These are phyloP conservation scores for Laetiporus sulphureus DNA, from an alignment of 1,284 basidiomycete genomes.

Conservation along the genomic window DNA sequence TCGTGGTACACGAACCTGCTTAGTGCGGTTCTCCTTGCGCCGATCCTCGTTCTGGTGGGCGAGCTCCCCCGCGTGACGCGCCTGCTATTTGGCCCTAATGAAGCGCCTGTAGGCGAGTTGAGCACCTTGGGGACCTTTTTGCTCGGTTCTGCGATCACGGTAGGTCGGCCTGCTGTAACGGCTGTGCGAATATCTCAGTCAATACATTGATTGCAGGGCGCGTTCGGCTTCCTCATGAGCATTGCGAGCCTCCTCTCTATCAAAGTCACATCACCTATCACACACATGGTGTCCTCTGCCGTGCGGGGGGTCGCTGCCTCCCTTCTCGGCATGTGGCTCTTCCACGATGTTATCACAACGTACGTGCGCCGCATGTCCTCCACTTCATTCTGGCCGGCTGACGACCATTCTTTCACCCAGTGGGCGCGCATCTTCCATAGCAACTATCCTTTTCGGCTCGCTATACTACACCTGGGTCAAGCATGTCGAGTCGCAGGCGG, in stretches of 20 bases:
- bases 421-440: constrained; percentile 74
- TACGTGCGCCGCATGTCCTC: constrained; percentile 37
- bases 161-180: constrained; percentile 26
- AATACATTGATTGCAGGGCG: constrained; percentile 41
- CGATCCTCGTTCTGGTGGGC: constrained; percentile 62
- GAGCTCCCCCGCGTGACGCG: constrained; percentile 57
- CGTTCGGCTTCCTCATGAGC: constrained; percentile 83
- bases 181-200: not conserved
- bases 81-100: constrained; percentile 46
- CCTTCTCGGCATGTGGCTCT: constrained; percentile 68
- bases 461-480: constrained; percentile 85
- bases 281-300: constrained; percentile 87
- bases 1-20: constrained; percentile 83
- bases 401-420: constrained; percentile 30
- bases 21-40: constrained; percentile 59
- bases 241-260: constrained; percentile 85
- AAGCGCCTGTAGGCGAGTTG: constrained; percentile 31
- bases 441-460: constrained; percentile 73
- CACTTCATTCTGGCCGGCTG: not conserved
- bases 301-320: constrained; percentile 80
- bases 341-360: constrained; percentile 70
- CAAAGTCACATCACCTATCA: constrained; percentile 88
- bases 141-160: constrained; percentile 72
- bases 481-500: constrained; percentile 48
- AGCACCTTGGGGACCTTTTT: constrained; percentile 60